phyloP scores from a whole-genome alignment of 805 yeast genomes.

The Brettanomyces custersianus region DNA sequence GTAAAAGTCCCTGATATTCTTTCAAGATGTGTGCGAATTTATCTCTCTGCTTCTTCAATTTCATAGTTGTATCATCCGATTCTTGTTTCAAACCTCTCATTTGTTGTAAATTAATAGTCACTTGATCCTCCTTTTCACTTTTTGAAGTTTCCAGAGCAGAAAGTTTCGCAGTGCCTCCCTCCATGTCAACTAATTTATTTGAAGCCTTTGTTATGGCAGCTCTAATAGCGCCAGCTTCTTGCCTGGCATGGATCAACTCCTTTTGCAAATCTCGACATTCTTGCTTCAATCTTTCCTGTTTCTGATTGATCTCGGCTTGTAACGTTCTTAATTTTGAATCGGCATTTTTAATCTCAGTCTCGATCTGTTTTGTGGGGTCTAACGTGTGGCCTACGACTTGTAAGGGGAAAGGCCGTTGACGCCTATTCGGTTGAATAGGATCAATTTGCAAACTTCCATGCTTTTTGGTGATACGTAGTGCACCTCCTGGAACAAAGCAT shows the following conservation, averaged over 20 bases:
- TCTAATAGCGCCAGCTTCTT: slow-evolving; percentile 10
- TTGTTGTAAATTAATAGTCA: slow-evolving; percentile 15
- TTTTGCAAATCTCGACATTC: slow-evolving; percentile 3
- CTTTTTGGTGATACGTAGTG: slow-evolving; percentile 19
- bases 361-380: slow-evolving; percentile 11
- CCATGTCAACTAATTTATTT: slow-evolving; percentile 34
- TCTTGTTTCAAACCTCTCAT: slow-evolving; percentile 16
- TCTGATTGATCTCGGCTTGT: slow-evolving; percentile 3
- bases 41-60: slow-evolving; percentile 9
- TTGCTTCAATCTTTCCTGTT: not conserved
- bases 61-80: slow-evolving; percentile 4
- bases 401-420: slow-evolving; percentile 12
- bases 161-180: slow-evolving; percentile 31
- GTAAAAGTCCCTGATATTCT: slow-evolving; percentile 6
- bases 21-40: slow-evolving; percentile 7
- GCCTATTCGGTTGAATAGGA: slow-evolving; percentile 14
- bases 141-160: slow-evolving; percentile 27
- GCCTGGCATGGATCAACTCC: slow-evolving; percentile 8
- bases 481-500: slow-evolving; percentile 18
- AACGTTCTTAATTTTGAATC: not conserved
- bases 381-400: slow-evolving; percentile 18
- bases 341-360: slow-evolving; percentile 8
- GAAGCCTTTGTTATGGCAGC: slow-evolving; percentile 26
- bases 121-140: slow-evolving; percentile 22
- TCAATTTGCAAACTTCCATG: slow-evolving; percentile 23